phyloP scores from a whole-genome alignment of 768 basidiomycete species.

The Xerocomus brunneocitrinus region DNA sequence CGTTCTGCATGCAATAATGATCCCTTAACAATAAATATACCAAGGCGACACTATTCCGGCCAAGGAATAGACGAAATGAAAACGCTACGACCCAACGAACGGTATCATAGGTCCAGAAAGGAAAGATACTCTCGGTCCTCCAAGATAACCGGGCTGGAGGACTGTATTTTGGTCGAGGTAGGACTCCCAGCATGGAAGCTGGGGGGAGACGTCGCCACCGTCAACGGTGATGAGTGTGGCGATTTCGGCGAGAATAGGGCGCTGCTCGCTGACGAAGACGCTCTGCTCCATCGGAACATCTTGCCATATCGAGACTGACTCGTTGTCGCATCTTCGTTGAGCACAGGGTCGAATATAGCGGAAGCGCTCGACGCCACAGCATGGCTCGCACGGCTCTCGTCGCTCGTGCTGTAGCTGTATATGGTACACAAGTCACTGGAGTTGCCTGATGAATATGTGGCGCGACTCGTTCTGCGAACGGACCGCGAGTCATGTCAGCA shows the following conservation, averaged over 20 bases:
- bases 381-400: neutral
- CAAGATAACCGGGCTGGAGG: constrained; percentile 1
- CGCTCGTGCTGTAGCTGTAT: neutral
- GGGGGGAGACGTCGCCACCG: neutral
- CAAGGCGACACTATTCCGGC: neutral
- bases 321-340: neutral
- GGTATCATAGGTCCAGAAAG: constrained; percentile 19
- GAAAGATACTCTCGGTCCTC: constrained; percentile 23
- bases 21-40: neutral
- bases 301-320: neutral
- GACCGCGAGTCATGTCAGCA: neutral
- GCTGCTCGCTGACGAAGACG: neutral
- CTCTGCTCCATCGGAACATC: constrained; percentile 1
- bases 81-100: neutral
- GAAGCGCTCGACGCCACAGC: constrained; percentile 2
- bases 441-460: constrained; percentile 11
- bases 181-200: neutral
- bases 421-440: neutral
- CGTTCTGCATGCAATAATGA: neutral
- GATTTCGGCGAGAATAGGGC: neutral
- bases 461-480: constrained; percentile 6
- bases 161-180: neutral
- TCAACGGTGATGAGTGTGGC: neutral
- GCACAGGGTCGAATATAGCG: neutral
- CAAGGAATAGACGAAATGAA: neutral